These are phyloP conservation scores for Suillus subalutaceus DNA, from an alignment of 768 basidiomycete species.

Conservation along the genomic window DNA sequence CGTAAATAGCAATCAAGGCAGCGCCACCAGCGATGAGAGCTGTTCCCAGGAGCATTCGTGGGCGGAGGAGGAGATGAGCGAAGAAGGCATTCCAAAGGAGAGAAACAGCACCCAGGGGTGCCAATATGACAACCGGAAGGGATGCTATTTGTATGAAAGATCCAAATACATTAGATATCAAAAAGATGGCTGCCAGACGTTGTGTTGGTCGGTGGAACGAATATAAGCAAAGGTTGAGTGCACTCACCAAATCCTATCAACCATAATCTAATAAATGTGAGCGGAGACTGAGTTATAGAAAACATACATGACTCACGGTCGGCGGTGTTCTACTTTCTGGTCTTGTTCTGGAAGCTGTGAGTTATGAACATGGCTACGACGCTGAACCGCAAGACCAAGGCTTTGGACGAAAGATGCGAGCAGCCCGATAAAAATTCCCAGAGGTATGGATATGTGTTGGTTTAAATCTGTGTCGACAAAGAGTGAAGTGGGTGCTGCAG, in stretches of 20 bases:
- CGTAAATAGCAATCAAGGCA: slow-evolving; percentile 87
- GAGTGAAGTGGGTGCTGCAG: not conserved
- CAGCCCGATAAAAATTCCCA: slow-evolving; percentile 61
- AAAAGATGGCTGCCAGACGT: slow-evolving; percentile 59
- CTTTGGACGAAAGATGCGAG: slow-evolving; percentile 89
- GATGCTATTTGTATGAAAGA: slow-evolving; percentile 93
- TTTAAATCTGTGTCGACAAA: slow-evolving; percentile 13
- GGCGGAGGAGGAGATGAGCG: slow-evolving; percentile 78
- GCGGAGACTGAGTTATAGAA: not conserved
- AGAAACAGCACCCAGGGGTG: slow-evolving; percentile 89
- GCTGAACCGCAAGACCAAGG: slow-evolving; percentile 88
- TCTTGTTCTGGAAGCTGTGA: slow-evolving; percentile 66
- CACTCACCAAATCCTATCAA: slow-evolving; percentile 72
- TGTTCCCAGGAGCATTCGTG: slow-evolving; percentile 85
- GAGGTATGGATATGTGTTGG: slow-evolving; percentile 41
- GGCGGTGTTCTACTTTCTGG: slow-evolving; percentile 70
- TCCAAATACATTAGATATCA: slow-evolving; percentile 85
- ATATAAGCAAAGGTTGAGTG: not conserved
- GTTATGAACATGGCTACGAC: slow-evolving; percentile 90
- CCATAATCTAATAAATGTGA: slow-evolving; percentile 67
- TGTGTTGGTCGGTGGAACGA: slow-evolving; percentile 9
- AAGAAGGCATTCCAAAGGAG: slow-evolving; percentile 95
- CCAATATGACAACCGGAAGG: slow-evolving; percentile 92
- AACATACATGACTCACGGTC: slow-evolving; percentile 62
- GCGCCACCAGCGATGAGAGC: slow-evolving; percentile 87